A percentile compares a stretch with the other conserved stretches of the same genome.
These are phyloP conservation scores for Penicillium sp. DNA, from an alignment of 2,329 filamentous ascomycete species.

Conservation along the genomic window DNA sequence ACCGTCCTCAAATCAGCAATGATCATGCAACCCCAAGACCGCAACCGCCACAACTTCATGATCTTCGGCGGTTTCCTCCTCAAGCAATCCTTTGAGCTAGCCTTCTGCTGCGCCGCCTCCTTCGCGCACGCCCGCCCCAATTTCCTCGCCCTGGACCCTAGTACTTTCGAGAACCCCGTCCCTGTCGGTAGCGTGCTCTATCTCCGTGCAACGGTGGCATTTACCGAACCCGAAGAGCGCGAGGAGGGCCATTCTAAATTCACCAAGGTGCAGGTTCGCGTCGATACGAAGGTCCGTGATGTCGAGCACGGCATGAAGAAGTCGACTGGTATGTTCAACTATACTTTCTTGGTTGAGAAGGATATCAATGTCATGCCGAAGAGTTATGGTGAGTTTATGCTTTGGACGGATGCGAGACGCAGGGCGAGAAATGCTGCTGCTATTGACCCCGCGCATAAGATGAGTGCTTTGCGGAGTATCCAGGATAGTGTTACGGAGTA, in stretches of 20 bases:
- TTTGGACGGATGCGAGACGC: slow-evolving; percentile 65
- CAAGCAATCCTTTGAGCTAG: slow-evolving; percentile 75
- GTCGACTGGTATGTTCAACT: slow-evolving; percentile 75
- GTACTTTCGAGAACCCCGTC: slow-evolving; percentile 75
- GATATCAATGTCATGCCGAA: slow-evolving; percentile 69
- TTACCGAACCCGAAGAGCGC: slow-evolving; percentile 65
- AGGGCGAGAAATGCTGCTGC: slow-evolving; percentile 58
- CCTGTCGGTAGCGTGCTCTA: slow-evolving; percentile 76
- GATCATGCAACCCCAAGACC: slow-evolving; percentile 76
- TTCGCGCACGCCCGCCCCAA: slow-evolving; percentile 72
- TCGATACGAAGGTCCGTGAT: slow-evolving; percentile 73
- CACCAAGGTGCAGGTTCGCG: slow-evolving; percentile 70
- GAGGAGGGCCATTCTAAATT: slow-evolving; percentile 53
- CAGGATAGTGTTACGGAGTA: slow-evolving; percentile 47
- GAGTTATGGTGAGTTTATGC: slow-evolving; percentile 67
- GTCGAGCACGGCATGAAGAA: slow-evolving; percentile 71
- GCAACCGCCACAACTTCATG: slow-evolving; percentile 75
- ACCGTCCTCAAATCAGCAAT: slow-evolving; percentile 67
- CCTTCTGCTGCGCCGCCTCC: slow-evolving; percentile 73
- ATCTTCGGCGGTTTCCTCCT: slow-evolving; percentile 77
- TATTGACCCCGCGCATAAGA: slow-evolving; percentile 41
- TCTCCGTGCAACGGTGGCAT: slow-evolving; percentile 71
- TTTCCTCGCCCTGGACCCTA: slow-evolving; percentile 74
- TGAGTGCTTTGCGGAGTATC: slow-evolving; percentile 37
- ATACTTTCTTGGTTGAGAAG: slow-evolving; percentile 70